Percentiles rank a stretch among this genome's conserved stretches.
Conservation (phyloP, 306 rosid genomes). For the Glycyrrhiza uralensis region DNA sequence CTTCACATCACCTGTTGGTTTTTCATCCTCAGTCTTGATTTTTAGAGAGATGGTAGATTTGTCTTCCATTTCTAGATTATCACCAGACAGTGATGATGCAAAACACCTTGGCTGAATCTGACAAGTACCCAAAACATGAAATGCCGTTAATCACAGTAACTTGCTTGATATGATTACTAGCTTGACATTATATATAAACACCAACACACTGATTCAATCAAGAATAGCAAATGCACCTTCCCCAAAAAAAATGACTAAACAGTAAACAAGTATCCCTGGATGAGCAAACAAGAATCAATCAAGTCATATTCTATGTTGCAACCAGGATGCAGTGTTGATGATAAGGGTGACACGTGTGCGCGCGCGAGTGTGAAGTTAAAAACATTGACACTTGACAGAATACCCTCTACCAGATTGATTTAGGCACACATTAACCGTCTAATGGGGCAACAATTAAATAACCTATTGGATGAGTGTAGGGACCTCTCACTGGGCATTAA, state of each 20-base stretch:
- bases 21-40: constrained; percentile 40
- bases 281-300: not conserved
- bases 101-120: constrained; percentile 8
- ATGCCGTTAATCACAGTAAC: not conserved
- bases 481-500: too few species aligned
- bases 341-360: not conserved
- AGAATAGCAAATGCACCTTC: not conserved
- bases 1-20: constrained; percentile 29
- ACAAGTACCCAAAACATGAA: constrained; percentile 7
- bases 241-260: not conserved
- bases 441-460: too few species aligned
- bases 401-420: too few species aligned
- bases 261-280: too few species aligned
- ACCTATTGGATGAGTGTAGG: too few species aligned
- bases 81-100: not conserved
- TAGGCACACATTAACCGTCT: too few species aligned
- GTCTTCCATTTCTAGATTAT: constrained; percentile 45
- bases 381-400: not conserved
- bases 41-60: constrained; percentile 26
- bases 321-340: not conserved
- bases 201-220: not conserved
- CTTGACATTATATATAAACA: not conserved
- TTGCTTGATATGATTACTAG: not conserved
- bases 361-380: not conserved
- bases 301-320: not conserved